These are phyloP conservation scores for Claviceps sp. DNA, from an alignment of 2,329 filamentous ascomycete species.

Conservation along the genomic window DNA sequence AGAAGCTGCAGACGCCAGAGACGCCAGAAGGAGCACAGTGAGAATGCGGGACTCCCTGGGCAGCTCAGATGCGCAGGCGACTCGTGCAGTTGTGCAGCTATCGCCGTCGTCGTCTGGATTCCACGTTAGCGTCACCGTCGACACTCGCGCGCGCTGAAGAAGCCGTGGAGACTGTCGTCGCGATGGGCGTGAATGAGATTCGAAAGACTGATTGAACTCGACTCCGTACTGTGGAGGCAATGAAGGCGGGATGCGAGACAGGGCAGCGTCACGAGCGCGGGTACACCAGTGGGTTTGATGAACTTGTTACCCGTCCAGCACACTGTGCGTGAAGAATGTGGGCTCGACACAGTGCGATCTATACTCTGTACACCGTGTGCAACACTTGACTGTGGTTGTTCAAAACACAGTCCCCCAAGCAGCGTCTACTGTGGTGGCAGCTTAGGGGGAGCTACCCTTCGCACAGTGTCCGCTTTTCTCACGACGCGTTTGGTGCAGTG, in stretches of 20 bases:
- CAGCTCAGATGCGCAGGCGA: not conserved
- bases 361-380: not conserved
- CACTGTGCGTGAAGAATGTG: not conserved
- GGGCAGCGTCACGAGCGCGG: constrained; percentile 1
- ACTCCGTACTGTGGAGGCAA: constrained; percentile 4
- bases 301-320: not conserved
- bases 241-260: constrained; percentile 4
- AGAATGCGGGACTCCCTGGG: not conserved
- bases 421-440: not conserved
- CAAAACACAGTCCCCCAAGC: not conserved
- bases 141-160: constrained; percentile 11
- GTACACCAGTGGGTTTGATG: not conserved
- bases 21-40: not conserved
- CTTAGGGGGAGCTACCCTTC: not conserved
- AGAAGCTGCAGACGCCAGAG: not conserved
- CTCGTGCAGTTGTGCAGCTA: not conserved
- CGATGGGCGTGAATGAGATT: constrained; percentile 12
- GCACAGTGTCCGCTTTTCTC: not conserved
- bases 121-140: constrained; percentile 9
- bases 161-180: constrained; percentile 14
- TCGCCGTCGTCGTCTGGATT: constrained; percentile 3
- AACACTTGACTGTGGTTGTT: too few species aligned
- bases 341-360: too few species aligned
- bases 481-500: not conserved
- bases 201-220: constrained; percentile 1